A percentile compares a stretch with the other conserved stretches of the same genome.
These are phyloP conservation scores for Meyerozyma sp. DNA, from an alignment of 1,139 yeast genomes.

Conservation along the genomic window DNA sequence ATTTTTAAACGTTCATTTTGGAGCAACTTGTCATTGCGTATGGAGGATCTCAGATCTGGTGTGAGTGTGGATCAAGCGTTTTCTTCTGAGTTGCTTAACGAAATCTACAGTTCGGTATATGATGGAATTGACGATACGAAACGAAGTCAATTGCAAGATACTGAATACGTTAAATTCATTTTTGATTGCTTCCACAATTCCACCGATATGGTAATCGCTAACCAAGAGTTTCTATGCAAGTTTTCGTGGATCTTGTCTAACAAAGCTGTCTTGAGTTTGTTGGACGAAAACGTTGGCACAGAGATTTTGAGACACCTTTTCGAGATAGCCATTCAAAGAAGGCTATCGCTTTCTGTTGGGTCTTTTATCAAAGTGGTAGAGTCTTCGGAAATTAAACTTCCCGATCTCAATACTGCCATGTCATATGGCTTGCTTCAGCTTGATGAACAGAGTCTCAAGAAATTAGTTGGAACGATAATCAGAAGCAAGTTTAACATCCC, in stretches of 20 bases:
- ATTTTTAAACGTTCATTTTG: slow-evolving; percentile 15
- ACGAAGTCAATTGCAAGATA: slow-evolving; percentile 1
- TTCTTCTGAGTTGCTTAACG: slow-evolving; percentile 24
- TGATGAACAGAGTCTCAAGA: neutral
- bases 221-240: slow-evolving; percentile 12
- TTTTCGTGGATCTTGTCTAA: slow-evolving; percentile 22
- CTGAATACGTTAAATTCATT: slow-evolving; percentile 8
- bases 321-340: neutral
- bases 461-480: neutral
- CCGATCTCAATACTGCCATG: neutral
- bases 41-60: slow-evolving; percentile 5
- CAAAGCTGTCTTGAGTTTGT: slow-evolving; percentile 4
- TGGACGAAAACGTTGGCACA: slow-evolving; percentile 1
- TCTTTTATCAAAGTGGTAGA: neutral
- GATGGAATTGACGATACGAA: neutral
- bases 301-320: neutral
- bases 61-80: slow-evolving; percentile 3
- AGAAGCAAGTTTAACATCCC: neutral
- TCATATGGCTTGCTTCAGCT: neutral
- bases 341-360: neutral
- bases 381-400: neutral
- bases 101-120: slow-evolving; percentile 17
- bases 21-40: slow-evolving; percentile 7
- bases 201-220: slow-evolving; percentile 2
- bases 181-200: slow-evolving; percentile 9